Conservation (phyloP, 495 filamentous ascomycete species). For the Hypoxylon perforatum region DNA sequence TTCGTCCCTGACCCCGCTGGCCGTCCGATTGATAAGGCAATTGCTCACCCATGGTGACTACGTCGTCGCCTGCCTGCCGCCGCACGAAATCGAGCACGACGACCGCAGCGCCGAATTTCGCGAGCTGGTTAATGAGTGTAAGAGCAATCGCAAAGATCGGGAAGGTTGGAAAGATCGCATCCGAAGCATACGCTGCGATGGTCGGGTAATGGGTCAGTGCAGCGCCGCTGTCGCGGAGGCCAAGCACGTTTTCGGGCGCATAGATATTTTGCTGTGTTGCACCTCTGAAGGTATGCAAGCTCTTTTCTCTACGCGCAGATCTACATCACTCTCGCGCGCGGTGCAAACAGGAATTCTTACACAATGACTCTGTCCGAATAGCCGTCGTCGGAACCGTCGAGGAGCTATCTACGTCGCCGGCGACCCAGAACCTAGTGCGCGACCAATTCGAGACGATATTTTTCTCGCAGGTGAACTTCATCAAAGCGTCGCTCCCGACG, state of each 20-base stretch:
- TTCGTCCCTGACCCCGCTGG: slow-evolving; percentile 82
- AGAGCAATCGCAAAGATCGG: slow-evolving; percentile 63
- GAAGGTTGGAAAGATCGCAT: slow-evolving; percentile 70
- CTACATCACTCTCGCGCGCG: slow-evolving; percentile 6
- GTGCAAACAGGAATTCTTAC: slow-evolving; percentile 29
- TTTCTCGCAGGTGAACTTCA: slow-evolving; percentile 94
- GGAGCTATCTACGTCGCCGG: slow-evolving; percentile 79
- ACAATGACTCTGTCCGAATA: slow-evolving; percentile 46
- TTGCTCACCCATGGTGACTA: slow-evolving; percentile 87
- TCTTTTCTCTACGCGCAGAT: slow-evolving; percentile 4
- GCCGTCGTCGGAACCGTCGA: slow-evolving; percentile 92
- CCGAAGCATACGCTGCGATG: slow-evolving; percentile 65
- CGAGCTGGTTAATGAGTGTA: slow-evolving; percentile 68
- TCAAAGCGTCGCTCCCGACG: slow-evolving; percentile 85
- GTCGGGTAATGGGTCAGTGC: slow-evolving; percentile 66
- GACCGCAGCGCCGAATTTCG: slow-evolving; percentile 65
- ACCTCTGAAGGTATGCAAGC: slow-evolving; percentile 76
- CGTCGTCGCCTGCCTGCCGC: slow-evolving; percentile 79
- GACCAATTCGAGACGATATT: slow-evolving; percentile 95
- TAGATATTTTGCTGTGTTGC: slow-evolving; percentile 91
- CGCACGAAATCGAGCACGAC: slow-evolving; percentile 72
- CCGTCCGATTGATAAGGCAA: slow-evolving; percentile 74
- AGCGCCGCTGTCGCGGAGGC: slow-evolving; percentile 90
- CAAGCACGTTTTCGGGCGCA: slow-evolving; percentile 80
- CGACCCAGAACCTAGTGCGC: slow-evolving; percentile 80